These are phyloP conservation scores for Platanthera guangdongensis DNA, from an alignment of 106 monocot genomes.

Conservation along the genomic window DNA sequence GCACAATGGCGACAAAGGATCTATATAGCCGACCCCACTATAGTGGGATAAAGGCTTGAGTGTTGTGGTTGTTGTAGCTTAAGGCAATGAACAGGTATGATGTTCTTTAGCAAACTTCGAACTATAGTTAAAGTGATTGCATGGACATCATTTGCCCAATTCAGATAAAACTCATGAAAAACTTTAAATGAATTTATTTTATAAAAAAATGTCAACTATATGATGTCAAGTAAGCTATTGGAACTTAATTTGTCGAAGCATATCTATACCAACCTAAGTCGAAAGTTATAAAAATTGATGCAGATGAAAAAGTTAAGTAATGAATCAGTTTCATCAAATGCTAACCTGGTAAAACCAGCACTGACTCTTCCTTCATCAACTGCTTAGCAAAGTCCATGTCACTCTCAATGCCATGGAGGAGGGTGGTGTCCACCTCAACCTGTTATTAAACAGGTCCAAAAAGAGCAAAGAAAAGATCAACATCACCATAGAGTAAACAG, in stretches of 20 bases:
- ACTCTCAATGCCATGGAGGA: constrained; percentile 38
- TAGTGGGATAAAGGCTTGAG: too few species aligned
- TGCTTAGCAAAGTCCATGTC: constrained; percentile 76
- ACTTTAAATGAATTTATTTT: too few species aligned
- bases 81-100: too few species aligned
- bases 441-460: not conserved
- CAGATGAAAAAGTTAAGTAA: not conserved
- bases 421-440: constrained; percentile 56
- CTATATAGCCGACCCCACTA: too few species aligned
- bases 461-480: not conserved
- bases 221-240: not conserved
- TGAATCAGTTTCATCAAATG: not conserved
- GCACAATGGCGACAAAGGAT: too few species aligned
- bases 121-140: too few species aligned
- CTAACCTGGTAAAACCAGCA: constrained; percentile 73
- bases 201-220: too few species aligned
- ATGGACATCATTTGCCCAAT: too few species aligned
- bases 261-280: not conserved
- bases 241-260: not conserved
- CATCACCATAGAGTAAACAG: not conserved
- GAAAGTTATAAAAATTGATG: not conserved
- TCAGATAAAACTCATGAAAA: too few species aligned
- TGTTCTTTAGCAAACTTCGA: too few species aligned
- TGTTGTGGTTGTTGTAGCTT: too few species aligned
- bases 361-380: constrained; percentile 82